Percentiles rank a stretch among this genome's conserved stretches.
phyloP scores from a whole-genome alignment of 257 asterid species.

The Capsicum chinense region DNA sequence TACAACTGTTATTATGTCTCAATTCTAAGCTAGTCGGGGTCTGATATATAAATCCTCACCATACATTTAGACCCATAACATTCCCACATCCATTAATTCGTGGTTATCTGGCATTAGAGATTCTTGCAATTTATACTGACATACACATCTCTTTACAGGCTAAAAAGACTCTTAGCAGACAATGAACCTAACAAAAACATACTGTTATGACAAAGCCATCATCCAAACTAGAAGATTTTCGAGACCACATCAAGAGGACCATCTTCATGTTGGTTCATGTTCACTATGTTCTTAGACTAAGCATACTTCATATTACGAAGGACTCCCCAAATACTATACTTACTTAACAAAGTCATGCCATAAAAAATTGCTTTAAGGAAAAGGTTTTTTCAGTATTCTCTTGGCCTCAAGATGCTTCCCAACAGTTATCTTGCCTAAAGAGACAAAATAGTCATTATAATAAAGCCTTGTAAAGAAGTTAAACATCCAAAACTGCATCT shows the following conservation, averaged over 20 bases:
- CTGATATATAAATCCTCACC: background rate
- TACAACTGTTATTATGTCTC: conserved; percentile 16
- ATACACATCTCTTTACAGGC: background rate
- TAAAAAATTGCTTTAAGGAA: conserved; percentile 50
- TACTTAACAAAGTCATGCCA: conserved; percentile 18
- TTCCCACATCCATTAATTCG: conserved; percentile 5
- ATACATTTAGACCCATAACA: conserved; percentile 3
- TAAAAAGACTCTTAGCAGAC: background rate
- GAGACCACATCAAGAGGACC: background rate
- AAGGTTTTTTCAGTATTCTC: conserved; percentile 52
- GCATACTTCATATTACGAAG: background rate
- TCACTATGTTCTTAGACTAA: conserved; percentile 17
- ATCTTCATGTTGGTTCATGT: background rate
- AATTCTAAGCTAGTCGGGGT: background rate
- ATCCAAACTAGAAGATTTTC: background rate
- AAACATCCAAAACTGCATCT: background rate
- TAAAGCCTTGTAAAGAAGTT: background rate
- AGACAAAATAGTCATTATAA: background rate
- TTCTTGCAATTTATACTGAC: conserved; percentile 14
- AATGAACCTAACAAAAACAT: background rate
- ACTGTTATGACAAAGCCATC: background rate
- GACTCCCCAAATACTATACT: conserved; percentile 24
- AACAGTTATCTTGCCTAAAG: conserved; percentile 38
- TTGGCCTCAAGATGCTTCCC: conserved; percentile 50
- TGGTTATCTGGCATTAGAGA: background rate